A percentile compares a stretch with the other conserved stretches of the same genome.
These are phyloP conservation scores for Rhododendron simsii DNA, from an alignment of 148 eudicot species.

Conservation along the genomic window DNA sequence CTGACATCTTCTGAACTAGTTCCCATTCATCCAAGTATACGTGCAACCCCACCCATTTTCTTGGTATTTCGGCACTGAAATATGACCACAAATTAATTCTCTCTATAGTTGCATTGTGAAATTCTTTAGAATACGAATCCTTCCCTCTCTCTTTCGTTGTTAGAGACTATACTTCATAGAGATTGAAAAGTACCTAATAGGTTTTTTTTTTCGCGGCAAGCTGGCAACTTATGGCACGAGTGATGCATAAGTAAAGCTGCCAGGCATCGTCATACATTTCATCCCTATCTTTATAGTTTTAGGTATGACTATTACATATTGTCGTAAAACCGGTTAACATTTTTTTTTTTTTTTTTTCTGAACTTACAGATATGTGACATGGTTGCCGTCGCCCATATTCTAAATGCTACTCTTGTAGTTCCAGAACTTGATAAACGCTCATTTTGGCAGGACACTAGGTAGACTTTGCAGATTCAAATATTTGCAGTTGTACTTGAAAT, in stretches of 20 bases:
- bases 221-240: background rate
- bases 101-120: background rate
- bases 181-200: background rate
- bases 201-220: background rate
- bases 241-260: background rate
- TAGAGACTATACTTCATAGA: background rate
- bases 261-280: background rate
- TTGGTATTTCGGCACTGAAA: background rate
- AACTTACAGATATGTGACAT: constrained; percentile 89
- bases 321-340: background rate
- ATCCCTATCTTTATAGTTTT: background rate
- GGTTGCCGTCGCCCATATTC: constrained; percentile 94
- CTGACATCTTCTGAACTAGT: background rate
- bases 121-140: background rate
- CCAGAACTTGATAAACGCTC: constrained; percentile 98
- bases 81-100: background rate
- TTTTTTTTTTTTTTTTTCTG: constrained; percentile 1
- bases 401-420: constrained; percentile 91
- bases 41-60: background rate
- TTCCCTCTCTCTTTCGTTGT: background rate
- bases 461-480: constrained; percentile 1
- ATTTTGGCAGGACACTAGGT: constrained; percentile 98
- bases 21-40: background rate
- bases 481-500: constrained; percentile 6
- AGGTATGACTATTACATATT: background rate